These are phyloP conservation scores for Kondoa malvinella DNA, from an alignment of 768 basidiomycete species.

Conservation along the genomic window DNA sequence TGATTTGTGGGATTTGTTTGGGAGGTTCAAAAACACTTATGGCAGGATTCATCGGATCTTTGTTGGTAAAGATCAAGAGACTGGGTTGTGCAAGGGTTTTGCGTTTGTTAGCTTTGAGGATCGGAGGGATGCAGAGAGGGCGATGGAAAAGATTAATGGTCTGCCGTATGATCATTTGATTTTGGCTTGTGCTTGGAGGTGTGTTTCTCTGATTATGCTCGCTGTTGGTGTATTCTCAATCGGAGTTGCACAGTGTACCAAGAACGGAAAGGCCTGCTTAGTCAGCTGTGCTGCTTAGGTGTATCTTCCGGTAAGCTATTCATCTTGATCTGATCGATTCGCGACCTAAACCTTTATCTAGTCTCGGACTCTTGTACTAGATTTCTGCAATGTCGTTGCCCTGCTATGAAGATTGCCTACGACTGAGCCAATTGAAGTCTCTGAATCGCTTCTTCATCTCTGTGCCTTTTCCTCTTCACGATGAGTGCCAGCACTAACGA, in stretches of 20 bases:
- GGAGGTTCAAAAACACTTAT: conserved; percentile 45
- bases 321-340: no score
- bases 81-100: conserved; percentile 86
- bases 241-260: neutral
- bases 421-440: no score
- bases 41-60: conserved; percentile 53
- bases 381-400: no score
- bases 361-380: no score
- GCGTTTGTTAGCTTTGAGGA: conserved; percentile 95
- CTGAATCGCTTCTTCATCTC: no score
- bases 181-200: conserved; percentile 18
- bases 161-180: conserved; percentile 29
- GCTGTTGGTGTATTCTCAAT: neutral
- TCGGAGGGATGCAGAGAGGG: conserved; percentile 56
- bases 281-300: no score
- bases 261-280: neutral
- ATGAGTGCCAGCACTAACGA: no score
- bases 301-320: no score
- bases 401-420: no score
- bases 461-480: no score
- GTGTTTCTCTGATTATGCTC: neutral
- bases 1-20: conserved; percentile 82
- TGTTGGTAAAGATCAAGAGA: conserved; percentile 85
- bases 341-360: no score
- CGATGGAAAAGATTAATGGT: conserved; percentile 81